phyloP scores from a whole-genome alignment of 164 flowering plant genomes.

The Santalum album region DNA sequence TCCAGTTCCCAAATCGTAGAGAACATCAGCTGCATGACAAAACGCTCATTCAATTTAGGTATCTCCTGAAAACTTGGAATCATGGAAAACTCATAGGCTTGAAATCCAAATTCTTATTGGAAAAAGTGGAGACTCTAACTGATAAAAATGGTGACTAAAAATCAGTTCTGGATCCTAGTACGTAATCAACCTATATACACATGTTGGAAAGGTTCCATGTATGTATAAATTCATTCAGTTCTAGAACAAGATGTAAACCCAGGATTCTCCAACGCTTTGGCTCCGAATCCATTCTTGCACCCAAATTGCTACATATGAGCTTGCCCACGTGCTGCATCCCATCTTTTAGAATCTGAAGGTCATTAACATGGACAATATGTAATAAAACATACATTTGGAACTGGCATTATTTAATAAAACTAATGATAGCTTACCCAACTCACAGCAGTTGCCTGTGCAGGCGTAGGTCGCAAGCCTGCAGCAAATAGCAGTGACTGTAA shows the following conservation, averaged over 20 bases:
- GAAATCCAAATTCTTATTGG: neutral
- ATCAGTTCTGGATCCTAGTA: no score
- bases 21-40: slow-evolving; percentile 78
- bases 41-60: slow-evolving; percentile 12
- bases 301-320: slow-evolving; percentile 90
- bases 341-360: slow-evolving; percentile 70
- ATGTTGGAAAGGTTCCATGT: no score
- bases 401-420: neutral
- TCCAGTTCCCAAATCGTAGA: slow-evolving; percentile 92
- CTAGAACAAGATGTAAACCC: slow-evolving; percentile 35
- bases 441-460: slow-evolving; percentile 93
- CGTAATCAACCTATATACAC: no score
- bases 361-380: slow-evolving; percentile 9
- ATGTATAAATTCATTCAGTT: no score
- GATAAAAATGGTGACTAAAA: no score
- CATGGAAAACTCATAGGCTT: neutral
- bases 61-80: neutral
- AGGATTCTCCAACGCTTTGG: slow-evolving; percentile 94
- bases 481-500: slow-evolving; percentile 96
- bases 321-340: slow-evolving; percentile 97
- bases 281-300: slow-evolving; percentile 99
- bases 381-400: neutral
- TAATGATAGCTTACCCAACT: slow-evolving; percentile 71
- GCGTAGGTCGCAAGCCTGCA: slow-evolving; percentile 98
- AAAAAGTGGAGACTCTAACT: no score